Evolutionary conservation across 2,329 filamentous ascomycete species (phyloP), one percentile per base, ranked within the genome.

Genomic region (Talaromyces sp.): DNA sequence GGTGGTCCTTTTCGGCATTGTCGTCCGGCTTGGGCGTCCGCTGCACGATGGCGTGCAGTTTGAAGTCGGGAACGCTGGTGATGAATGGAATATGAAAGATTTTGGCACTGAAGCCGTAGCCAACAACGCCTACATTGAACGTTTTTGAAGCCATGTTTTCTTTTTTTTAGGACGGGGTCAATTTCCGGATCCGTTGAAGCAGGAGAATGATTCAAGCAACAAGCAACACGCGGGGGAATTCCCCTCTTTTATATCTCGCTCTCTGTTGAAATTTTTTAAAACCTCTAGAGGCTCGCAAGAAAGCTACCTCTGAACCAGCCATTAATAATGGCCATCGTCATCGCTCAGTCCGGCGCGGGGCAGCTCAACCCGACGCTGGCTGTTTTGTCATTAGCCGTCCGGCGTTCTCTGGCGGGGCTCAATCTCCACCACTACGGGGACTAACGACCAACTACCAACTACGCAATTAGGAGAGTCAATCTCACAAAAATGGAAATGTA

Each of bases 1-100:
- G 87, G 72, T 90, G 83, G 73, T 92, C 89, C 65, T 83, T 82
- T 23, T 86, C 83, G 0, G 89, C 89, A 63, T 90, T 89, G 73
- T 89, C 83, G 58, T 81, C 79, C 2, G 83, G 76, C 65, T 83
- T 85, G 5, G 89, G 89, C 5, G 79, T 85, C 63, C 91, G 87
- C 76, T 95, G 91, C 31, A 94, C 88, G 67, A 95, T 87, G 65
- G 88, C 86, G 71, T 91, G 85, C 23, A 94, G 85, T 58, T 82
- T 86, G 72, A 92, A 82, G 60, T 84, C 79, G 6, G 87, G 81
- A 0, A 88, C 85, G 33, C 83, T 82, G 59, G 79, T 78, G 75
- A 95, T 83, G 76, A 92, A 90, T 65, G 90, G 91, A 71, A 94
- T 92, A 76, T 95, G 90, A 78, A 94, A 95, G 77, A 89, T 82